Evolutionary conservation across 495 filamentous ascomycete genomes (phyloP).

Genomic region (Pyrenopolyporus hunteri): DNA sequence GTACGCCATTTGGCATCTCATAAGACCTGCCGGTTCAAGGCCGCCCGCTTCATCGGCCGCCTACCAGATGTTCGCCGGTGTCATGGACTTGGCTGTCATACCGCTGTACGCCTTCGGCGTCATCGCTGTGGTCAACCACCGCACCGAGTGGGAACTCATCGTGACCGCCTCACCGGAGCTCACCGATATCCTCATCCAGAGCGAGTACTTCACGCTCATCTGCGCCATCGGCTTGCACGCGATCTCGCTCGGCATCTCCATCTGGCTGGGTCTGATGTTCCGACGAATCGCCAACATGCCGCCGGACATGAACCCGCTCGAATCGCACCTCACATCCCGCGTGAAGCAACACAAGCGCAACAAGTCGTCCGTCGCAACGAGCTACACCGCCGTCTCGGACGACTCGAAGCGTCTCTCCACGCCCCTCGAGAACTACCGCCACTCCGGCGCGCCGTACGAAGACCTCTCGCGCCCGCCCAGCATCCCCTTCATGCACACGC

Average conservation of each 20-base stretch:
- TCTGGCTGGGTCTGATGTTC: slow-evolving; percentile 78
- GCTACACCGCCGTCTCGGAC: slow-evolving; percentile 57
- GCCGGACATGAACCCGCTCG: slow-evolving; percentile 91
- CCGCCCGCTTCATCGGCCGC: slow-evolving; percentile 79
- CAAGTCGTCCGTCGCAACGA: slow-evolving; percentile 69
- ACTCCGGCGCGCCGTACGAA: slow-evolving; percentile 57
- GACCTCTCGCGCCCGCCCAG: slow-evolving; percentile 64
- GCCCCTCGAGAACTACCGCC: slow-evolving; percentile 53
- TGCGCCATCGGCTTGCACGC: slow-evolving; percentile 69
- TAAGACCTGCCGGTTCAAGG: slow-evolving; percentile 66
- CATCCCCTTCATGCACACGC: slow-evolving; percentile 78
- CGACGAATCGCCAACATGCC: slow-evolving; percentile 78
- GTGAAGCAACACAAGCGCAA: slow-evolving; percentile 65
- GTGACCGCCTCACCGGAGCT: slow-evolving; percentile 54
- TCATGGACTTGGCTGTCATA: slow-evolving; percentile 72
- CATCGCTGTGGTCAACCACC: slow-evolving; percentile 59
- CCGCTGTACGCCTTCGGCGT: slow-evolving; percentile 80
- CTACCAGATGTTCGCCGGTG: slow-evolving; percentile 80
- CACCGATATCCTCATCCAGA: slow-evolving; percentile 61
- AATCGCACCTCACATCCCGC: slow-evolving; percentile 82
- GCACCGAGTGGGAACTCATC: slow-evolving; percentile 66
- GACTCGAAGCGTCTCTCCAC: slow-evolving; percentile 57
- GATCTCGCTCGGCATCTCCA: slow-evolving; percentile 68
- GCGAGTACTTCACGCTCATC: slow-evolving; percentile 68
- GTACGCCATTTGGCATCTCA: slow-evolving; percentile 81